phyloP scores from a whole-genome alignment of 78 protist species.

The slime mould (Dictyostelium discoideum) region dicty_2.7 NC_007088.5:7282001-7282500 shows the following conservation, averaged over 20 bases:
- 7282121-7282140: background rate
- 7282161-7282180: background rate
- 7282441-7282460: constrained; percentile 48
- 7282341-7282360: constrained; percentile 62
- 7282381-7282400: background rate
- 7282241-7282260: constrained; percentile 8
- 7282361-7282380: background rate
- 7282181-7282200: background rate
- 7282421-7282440: constrained; percentile 37
- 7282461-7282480: background rate
- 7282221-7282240: constrained; percentile 4
- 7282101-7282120: constrained; percentile 39
- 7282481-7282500: constrained; percentile 60
- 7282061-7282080: background rate
- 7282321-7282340: background rate
- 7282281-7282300: constrained; percentile 35
- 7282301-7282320: constrained; percentile 14
- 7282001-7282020: background rate
- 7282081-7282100: background rate
- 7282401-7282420: constrained; percentile 22
- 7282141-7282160: constrained; percentile 12
- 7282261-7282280: constrained; percentile 54
- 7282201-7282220: constrained; percentile 8
- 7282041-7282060: background rate
- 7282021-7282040: background rate